Evolutionary conservation across 768 basidiomycete genomes (phyloP).

Genomic region (Serendipita vermifera): DNA sequence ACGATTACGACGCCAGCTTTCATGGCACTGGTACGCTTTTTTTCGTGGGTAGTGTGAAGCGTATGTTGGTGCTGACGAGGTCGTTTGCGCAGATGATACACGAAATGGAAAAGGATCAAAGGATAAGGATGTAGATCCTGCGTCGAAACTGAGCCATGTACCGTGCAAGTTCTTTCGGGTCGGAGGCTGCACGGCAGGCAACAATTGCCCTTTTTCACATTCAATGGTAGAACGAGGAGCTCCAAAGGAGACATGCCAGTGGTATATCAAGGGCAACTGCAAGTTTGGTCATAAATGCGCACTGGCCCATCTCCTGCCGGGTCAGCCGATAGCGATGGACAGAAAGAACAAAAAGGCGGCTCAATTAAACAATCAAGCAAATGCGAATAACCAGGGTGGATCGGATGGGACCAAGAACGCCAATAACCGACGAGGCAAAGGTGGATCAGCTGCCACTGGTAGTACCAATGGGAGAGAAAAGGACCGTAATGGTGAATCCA

Average conservation of each 20-base stretch:
- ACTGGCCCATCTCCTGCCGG: slow-evolving; percentile 85
- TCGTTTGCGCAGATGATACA: neutral
- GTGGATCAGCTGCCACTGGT: slow-evolving; percentile 3
- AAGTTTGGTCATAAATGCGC: slow-evolving; percentile 76
- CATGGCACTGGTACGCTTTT: neutral
- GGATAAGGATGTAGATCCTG: slow-evolving; percentile 18
- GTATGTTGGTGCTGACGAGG: neutral
- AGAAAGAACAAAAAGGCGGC: slow-evolving; percentile 94
- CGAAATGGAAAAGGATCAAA: neutral
- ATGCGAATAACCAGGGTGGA: slow-evolving; percentile 13
- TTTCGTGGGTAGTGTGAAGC: neutral
- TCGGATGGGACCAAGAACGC: neutral
- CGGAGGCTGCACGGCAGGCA: slow-evolving; percentile 85
- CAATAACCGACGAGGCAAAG: slow-evolving; percentile 6
- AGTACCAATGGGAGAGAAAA: neutral
- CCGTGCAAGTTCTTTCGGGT: slow-evolving; percentile 97
- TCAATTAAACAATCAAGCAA: slow-evolving; percentile 29
- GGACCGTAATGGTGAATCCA: neutral
- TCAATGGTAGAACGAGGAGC: slow-evolving; percentile 54
- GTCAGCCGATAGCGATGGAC: slow-evolving; percentile 91
- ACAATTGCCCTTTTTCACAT: slow-evolving; percentile 95
- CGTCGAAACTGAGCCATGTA: slow-evolving; percentile 87
- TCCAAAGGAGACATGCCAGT: slow-evolving; percentile 70
- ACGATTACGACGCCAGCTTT: neutral
- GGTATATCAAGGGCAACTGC: slow-evolving; percentile 91